A percentile compares a stretch with the other conserved stretches of the same genome.
Evolutionary conservation across 768 basidiomycete genomes (phyloP).

Genomic region (Gloeopeniophorella convolvens): DNA sequence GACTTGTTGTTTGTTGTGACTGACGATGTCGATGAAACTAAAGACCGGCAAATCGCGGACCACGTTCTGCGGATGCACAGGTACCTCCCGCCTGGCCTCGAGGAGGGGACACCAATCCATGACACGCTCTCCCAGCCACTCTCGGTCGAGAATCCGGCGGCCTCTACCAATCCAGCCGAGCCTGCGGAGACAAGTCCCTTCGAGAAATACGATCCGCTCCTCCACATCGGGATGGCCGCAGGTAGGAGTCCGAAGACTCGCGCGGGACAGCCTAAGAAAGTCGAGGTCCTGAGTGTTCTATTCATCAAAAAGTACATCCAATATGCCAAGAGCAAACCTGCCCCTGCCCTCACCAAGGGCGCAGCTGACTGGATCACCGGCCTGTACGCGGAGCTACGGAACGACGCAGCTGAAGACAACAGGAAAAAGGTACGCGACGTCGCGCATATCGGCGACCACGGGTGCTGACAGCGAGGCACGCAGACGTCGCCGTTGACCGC

Average conservation of each 20-base stretch:
- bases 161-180: slow-evolving; percentile 37
- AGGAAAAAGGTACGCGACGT: slow-evolving; percentile 61
- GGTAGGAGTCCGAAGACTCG: slow-evolving; percentile 37
- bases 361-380: slow-evolving; percentile 93
- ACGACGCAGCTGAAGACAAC: slow-evolving; percentile 87
- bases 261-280: slow-evolving; percentile 51
- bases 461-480: slow-evolving; percentile 7
- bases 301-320: slow-evolving; percentile 99
- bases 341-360: slow-evolving; percentile 83
- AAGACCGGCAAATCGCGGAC: slow-evolving; percentile 93
- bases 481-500: slow-evolving; percentile 97
- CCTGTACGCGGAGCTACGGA: slow-evolving; percentile 86
- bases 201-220: slow-evolving; percentile 93
- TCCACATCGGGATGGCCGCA: slow-evolving; percentile 75
- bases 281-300: slow-evolving; percentile 84
- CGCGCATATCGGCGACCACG: background rate
- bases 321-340: slow-evolving; percentile 85
- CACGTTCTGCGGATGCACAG: slow-evolving; percentile 97
- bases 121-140: slow-evolving; percentile 88
- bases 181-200: slow-evolving; percentile 73
- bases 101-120: slow-evolving; percentile 88
- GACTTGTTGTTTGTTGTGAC: slow-evolving; percentile 97
- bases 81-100: slow-evolving; percentile 91
- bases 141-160: slow-evolving; percentile 73
- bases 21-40: slow-evolving; percentile 92